phyloP scores from a whole-genome alignment of 2,329 filamentous ascomycete genomes.

The Polychaeton citri region DNA sequence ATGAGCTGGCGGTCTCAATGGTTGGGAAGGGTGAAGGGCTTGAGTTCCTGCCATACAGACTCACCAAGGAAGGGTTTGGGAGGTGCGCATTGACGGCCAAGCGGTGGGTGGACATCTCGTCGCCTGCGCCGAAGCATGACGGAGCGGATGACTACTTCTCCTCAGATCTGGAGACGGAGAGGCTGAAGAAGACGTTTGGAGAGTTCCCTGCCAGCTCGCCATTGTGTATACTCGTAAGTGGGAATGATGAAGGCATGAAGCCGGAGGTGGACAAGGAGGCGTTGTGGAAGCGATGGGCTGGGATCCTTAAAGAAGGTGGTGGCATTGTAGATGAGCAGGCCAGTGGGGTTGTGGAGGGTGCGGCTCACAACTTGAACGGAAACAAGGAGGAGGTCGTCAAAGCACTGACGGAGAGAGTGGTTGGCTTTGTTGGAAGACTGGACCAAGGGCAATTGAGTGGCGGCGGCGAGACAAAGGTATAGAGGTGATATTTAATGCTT shows the following conservation, averaged over 20 bases:
- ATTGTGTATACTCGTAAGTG: constrained; percentile 52
- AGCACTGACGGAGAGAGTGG: constrained; percentile 38
- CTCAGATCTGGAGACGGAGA: constrained; percentile 52
- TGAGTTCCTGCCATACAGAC: constrained; percentile 39
- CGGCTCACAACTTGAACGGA: constrained; percentile 38
- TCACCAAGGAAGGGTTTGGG: constrained; percentile 18
- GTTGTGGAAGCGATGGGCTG: constrained; percentile 45
- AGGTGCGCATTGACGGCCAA: constrained; percentile 38
- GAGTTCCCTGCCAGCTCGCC: constrained; percentile 38
- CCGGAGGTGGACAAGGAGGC: constrained; percentile 41
- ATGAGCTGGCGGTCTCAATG: constrained; percentile 38
- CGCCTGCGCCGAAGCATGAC: constrained; percentile 40
- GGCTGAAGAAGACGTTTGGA: constrained; percentile 52
- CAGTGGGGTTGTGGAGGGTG: constrained; percentile 36
- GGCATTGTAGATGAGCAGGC: constrained; percentile 35
- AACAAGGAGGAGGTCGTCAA: constrained; percentile 33
- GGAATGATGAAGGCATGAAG: constrained; percentile 53
- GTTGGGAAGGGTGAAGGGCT: constrained; percentile 41
- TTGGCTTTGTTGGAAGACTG: constrained; percentile 31
- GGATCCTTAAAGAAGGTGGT: constrained; percentile 28
- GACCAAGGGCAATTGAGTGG: constrained; percentile 9
- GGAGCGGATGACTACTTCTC: constrained; percentile 83
- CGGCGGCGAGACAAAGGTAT: no score
- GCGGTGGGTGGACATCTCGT: constrained; percentile 45
- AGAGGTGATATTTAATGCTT: no score